These are phyloP conservation scores for Cryptococcus sp. DNA, from an alignment of 1,284 basidiomycete genomes.

Conservation along the genomic window DNA sequence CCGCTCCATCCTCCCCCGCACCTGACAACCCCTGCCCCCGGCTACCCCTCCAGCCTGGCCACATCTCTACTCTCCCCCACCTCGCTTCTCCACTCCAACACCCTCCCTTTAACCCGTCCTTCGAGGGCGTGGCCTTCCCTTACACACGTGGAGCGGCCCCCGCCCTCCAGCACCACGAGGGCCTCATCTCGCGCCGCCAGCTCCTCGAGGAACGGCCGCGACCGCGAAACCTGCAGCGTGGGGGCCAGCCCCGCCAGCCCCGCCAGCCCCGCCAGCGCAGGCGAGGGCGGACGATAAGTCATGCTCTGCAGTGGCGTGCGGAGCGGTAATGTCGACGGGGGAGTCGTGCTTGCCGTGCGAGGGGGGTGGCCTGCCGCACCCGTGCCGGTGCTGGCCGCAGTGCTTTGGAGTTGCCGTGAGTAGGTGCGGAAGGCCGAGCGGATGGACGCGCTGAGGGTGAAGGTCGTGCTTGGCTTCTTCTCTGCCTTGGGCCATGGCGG, in stretches of 20 bases:
- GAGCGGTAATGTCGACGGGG: not conserved
- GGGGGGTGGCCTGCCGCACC: not conserved
- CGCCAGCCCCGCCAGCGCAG: not conserved
- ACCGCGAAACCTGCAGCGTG: too few species aligned
- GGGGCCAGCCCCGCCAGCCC: too few species aligned
- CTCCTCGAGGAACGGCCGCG: constrained; percentile 5
- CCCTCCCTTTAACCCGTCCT: not conserved
- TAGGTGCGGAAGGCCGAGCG: constrained; percentile 4
- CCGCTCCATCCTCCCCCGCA: constrained; percentile 15
- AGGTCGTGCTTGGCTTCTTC: not conserved
- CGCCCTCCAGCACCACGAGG: not conserved
- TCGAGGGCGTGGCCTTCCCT: not conserved
- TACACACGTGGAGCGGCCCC: not conserved
- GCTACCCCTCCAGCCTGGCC: constrained; percentile 13
- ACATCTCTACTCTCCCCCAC: constrained; percentile 13
- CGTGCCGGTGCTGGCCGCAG: not conserved
- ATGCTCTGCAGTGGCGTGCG: not conserved
- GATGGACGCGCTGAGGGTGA: not conserved
- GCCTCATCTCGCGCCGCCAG: constrained; percentile 6
- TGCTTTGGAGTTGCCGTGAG: not conserved
- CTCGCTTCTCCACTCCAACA: constrained; percentile 16
- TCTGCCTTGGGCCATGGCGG: not conserved
- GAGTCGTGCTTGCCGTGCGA: not conserved
- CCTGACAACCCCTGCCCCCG: constrained; percentile 20
- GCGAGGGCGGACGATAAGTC: not conserved